Base-by-base conservation (phyloP, 2,329 filamentous ascomycete species). In the Exutisphaerella laricina region DNA sequence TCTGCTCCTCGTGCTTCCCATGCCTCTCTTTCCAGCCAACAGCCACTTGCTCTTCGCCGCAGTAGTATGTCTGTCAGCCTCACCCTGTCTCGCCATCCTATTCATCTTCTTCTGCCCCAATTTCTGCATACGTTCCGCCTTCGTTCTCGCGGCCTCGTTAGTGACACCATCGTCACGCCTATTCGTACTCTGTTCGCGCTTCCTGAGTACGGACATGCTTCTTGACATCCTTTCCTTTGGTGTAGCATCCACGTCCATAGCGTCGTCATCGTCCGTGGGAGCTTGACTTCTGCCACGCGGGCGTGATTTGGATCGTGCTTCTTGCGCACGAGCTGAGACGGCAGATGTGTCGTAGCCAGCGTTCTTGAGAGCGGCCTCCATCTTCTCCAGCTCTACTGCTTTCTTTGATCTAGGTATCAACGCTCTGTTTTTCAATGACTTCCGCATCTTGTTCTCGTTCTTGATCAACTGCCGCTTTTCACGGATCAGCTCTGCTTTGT, bases 101-200 rank as follows among this genome's bases (percentile, higher is more conserved):
- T 98, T 98, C 88, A 94, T 96, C 79, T 88, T 90, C 77, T 90
- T 88, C 82, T 98, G 94, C 59, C 82, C 77, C 64, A 98, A 71
- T 77, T 95, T 97, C 63, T 81, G 77, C 64, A 94, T 73, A 60
- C 84, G 82, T 67, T 95, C 89, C 26, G 87, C 88, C 78, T 90
- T 94, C 47, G 74, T 76, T 54, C 85, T 78, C 37, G 77, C 72
- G 41, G 64, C 67, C 52, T 80, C 77, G 61, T 85, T 78, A 46
- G 74, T 77, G 30, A 97, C 82, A 70, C 87, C 88, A 52, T 88
- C 86, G 20, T 83, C 80, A 49, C 80, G 77, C 60, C 87, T 77
- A 69, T 88, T 88, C 40, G 73, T 70, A 62, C 73, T 79, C 62
- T 78, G 75, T 58, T 74, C 80, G 57, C 80, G 72, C 20, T 76